Evolutionary conservation across 2,329 filamentous ascomycete species (phyloP).

Genomic region (Aotearoamyces nothofagi): DNA sequence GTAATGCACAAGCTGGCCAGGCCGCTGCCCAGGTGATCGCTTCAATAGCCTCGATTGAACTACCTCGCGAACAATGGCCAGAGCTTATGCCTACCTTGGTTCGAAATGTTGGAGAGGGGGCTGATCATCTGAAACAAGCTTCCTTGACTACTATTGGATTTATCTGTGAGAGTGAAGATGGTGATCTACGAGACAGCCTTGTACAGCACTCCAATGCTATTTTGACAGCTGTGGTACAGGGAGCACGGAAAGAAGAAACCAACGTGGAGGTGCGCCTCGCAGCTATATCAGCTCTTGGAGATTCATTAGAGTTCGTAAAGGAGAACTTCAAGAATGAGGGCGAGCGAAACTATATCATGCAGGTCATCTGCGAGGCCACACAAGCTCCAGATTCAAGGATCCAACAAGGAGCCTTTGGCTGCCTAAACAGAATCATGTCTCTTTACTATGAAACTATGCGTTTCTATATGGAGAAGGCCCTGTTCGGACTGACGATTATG

Average conservation of each 20-base stretch:
- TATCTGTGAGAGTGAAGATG: constrained; percentile 91
- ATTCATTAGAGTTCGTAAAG: constrained; percentile 93
- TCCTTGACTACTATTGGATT: constrained; percentile 95
- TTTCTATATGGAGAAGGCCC: constrained; percentile 99
- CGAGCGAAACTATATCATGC: constrained; percentile 99
- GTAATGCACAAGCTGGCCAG: constrained; percentile 69
- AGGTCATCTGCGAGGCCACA: constrained; percentile 97
- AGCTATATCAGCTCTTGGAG: constrained; percentile 84
- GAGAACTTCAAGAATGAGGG: constrained; percentile 99
- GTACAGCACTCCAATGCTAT: constrained; percentile 91
- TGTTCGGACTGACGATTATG: constrained; percentile 92
- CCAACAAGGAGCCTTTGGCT: constrained; percentile 92
- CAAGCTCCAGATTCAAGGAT: constrained; percentile 84
- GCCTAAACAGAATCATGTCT: constrained; percentile 95
- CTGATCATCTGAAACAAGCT: constrained; percentile 80
- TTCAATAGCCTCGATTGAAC: constrained; percentile 85
- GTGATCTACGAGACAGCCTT: constrained; percentile 68
- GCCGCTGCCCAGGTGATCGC: constrained; percentile 91
- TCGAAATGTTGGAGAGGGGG: constrained; percentile 79
- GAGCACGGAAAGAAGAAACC: constrained; percentile 88
- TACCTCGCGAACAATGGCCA: constrained; percentile 84
- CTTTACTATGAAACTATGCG: constrained; percentile 99
- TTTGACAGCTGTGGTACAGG: constrained; percentile 92
- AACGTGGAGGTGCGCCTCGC: constrained; percentile 84
- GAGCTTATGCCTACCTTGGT: constrained; percentile 83